A percentile compares a stretch with the other conserved stretches of the same genome.
phyloP scores from a whole-genome alignment of 176 grass and related monocot species.

The Poa pratensis region DNA sequence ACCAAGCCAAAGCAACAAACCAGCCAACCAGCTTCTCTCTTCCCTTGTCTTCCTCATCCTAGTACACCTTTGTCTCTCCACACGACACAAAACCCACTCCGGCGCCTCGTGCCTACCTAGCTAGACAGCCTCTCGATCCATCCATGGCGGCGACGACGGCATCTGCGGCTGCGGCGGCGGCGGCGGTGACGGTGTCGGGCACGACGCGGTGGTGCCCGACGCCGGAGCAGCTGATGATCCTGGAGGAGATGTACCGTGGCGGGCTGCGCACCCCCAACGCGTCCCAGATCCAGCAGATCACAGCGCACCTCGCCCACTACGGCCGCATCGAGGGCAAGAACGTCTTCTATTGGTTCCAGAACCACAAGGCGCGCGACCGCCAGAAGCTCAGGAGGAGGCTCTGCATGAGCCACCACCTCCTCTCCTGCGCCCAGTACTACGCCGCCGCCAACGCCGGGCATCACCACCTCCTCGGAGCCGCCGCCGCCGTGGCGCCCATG shows the following conservation, averaged over 20 bases:
- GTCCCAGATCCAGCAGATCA: slow-evolving; percentile 95
- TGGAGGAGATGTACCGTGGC: slow-evolving; percentile 90
- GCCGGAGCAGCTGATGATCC: slow-evolving; percentile 92
- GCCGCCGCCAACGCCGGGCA: slow-evolving; percentile 21
- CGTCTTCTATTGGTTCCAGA: slow-evolving; percentile 99
- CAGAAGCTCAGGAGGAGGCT: slow-evolving; percentile 90
- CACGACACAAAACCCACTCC: neutral
- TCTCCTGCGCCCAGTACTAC: slow-evolving; percentile 51
- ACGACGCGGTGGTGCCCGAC: slow-evolving; percentile 97
- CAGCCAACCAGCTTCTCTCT: neutral
- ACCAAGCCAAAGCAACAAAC: neutral
- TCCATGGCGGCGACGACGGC: slow-evolving; percentile 19
- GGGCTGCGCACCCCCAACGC: slow-evolving; percentile 82
- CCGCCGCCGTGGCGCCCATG: neutral
- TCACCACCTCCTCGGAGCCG: neutral
- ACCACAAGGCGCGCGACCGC: slow-evolving; percentile 92
- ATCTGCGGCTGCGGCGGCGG: neutral
- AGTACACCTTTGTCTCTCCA: slow-evolving; percentile 30
- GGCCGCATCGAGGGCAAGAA: slow-evolving; percentile 99
- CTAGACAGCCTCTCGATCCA: neutral
- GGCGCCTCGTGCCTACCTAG: neutral
- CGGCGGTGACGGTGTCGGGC: slow-evolving; percentile 19
- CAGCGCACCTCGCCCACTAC: slow-evolving; percentile 72
- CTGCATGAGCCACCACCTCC: slow-evolving; percentile 71
- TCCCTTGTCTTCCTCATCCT: slow-evolving; percentile 19